A percentile compares a stretch with the other conserved stretches of the same genome.
Evolutionary conservation across 805 yeast genomes (phyloP).

Genomic region (Yamadazyma ubonensis): DNA sequence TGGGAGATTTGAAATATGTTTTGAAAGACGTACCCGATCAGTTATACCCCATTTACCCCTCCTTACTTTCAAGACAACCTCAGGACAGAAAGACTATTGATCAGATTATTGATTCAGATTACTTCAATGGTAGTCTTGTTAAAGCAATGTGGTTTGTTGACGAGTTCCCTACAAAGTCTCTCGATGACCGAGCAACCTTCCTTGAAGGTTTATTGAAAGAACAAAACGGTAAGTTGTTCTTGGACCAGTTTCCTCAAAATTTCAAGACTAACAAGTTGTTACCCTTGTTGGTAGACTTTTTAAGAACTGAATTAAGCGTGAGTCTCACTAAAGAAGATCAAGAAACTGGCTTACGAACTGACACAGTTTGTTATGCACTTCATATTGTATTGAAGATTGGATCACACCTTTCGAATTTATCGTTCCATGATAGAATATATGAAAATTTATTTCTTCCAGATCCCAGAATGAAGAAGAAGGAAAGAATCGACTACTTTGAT

Average conservation of each 20-base stretch:
- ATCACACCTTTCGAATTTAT: constrained; percentile 62
- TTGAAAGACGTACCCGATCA: constrained; percentile 58
- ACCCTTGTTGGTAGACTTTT: constrained; percentile 59
- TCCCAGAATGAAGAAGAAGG: constrained; percentile 22
- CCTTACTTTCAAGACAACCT: constrained; percentile 56
- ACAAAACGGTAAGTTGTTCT: constrained; percentile 21
- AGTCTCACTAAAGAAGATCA: constrained; percentile 24
- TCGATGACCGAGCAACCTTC: constrained; percentile 65
- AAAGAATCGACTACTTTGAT: constrained; percentile 19
- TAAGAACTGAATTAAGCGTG: constrained; percentile 38
- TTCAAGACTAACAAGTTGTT: constrained; percentile 67
- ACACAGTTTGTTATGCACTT: constrained; percentile 47
- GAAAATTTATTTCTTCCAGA: constrained; percentile 39
- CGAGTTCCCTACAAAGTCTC: constrained; percentile 72
- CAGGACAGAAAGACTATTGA: constrained; percentile 58
- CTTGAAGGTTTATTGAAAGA: constrained; percentile 57
- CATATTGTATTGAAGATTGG: constrained; percentile 64
- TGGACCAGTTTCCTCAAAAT: constrained; percentile 39
- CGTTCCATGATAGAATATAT: constrained; percentile 71
- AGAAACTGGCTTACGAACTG: constrained; percentile 13
- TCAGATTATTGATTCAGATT: constrained; percentile 67
- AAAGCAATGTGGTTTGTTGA: constrained; percentile 80
- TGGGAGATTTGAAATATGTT: constrained; percentile 41
- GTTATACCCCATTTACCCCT: constrained; percentile 49
- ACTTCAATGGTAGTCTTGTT: constrained; percentile 79